Percentiles rank a stretch among this genome's conserved stretches.
Evolutionary conservation across 768 basidiomycete genomes (phyloP).

Genomic region (Austroboletus eburneus): DNA sequence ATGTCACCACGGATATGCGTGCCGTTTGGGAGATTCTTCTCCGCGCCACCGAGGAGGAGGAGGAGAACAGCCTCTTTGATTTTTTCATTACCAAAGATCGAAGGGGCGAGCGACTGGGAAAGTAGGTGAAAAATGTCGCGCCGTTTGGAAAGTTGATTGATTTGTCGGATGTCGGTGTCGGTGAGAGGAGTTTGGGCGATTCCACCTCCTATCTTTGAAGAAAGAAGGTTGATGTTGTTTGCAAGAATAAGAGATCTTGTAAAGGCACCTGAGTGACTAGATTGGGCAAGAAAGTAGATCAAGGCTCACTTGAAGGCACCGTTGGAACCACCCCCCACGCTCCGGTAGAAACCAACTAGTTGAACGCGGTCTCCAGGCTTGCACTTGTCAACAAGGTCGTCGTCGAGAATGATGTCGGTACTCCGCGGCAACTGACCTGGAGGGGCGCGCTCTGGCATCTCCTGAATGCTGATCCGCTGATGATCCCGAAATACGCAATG

Average conservation of each 20-base stretch:
- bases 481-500: constrained; percentile 91
- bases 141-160: constrained; percentile 90
- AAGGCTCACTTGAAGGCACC: constrained; percentile 87
- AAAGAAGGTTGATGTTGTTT: constrained; percentile 92
- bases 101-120: constrained; percentile 93
- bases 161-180: constrained; percentile 90
- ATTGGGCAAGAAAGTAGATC: constrained; percentile 9
- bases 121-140: constrained; percentile 84
- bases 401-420: constrained; percentile 93
- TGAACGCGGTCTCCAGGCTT: constrained; percentile 99
- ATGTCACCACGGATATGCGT: constrained; percentile 99
- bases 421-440: constrained; percentile 95
- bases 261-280: constrained; percentile 11
- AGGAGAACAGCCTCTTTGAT: constrained; percentile 94
- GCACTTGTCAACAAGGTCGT: constrained; percentile 94
- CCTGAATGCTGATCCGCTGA: constrained; percentile 96
- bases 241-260: constrained; percentile 86
- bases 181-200: constrained; percentile 91
- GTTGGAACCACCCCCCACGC: constrained; percentile 84
- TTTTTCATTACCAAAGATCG: constrained; percentile 93
- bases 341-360: constrained; percentile 91
- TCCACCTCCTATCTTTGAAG: constrained; percentile 92
- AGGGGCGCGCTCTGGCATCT: constrained; percentile 99
- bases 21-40: constrained; percentile 96
- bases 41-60: constrained; percentile 90